Conservation (phyloP, 495 filamentous ascomycete genomes). For the Durotheca rogersii region DNA sequence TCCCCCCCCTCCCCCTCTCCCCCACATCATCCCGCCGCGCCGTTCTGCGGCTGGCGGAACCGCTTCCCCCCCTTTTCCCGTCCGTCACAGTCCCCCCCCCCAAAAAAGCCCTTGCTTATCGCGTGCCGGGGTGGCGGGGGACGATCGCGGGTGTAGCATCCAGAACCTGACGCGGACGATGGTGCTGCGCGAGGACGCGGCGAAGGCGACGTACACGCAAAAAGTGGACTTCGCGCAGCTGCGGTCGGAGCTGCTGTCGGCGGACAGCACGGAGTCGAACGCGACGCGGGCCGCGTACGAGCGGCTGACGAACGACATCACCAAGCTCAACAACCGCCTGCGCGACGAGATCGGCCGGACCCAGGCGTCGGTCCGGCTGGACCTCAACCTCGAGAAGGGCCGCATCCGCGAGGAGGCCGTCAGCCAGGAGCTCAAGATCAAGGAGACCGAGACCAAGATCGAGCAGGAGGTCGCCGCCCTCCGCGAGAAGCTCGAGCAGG, state of each 20-base stretch:
- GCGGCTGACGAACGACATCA: conserved; percentile 87
- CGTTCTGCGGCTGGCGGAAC: too few species aligned
- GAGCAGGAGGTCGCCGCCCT: conserved; percentile 95
- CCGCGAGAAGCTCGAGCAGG: conserved; percentile 87
- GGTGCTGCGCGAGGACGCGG: conserved; percentile 92
- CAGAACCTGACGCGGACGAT: conserved; percentile 98
- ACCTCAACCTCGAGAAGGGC: conserved; percentile 96
- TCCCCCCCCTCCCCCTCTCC: not conserved
- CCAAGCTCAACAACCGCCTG: conserved; percentile 83
- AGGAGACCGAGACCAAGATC: conserved; percentile 97
- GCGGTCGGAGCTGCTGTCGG: conserved; percentile 85
- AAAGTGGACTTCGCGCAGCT: conserved; percentile 99
- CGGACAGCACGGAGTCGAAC: conserved; percentile 86
- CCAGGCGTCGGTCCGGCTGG: conserved; percentile 85
- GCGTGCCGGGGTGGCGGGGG: too few species aligned
- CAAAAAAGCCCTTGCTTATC: conserved; percentile 13
- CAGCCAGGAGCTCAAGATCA: conserved; percentile 95
- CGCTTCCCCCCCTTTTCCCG: conserved; percentile 1
- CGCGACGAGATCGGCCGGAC: conserved; percentile 93
- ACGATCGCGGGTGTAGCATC: conserved; percentile 71
- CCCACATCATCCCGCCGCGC: too few species aligned
- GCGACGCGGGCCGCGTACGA: conserved; percentile 90
- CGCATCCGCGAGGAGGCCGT: conserved; percentile 95
- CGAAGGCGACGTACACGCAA: conserved; percentile 89
- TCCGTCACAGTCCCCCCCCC: not conserved